Conservation (phyloP, 345 rosid genomes). For the Geranium brycei region DNA sequence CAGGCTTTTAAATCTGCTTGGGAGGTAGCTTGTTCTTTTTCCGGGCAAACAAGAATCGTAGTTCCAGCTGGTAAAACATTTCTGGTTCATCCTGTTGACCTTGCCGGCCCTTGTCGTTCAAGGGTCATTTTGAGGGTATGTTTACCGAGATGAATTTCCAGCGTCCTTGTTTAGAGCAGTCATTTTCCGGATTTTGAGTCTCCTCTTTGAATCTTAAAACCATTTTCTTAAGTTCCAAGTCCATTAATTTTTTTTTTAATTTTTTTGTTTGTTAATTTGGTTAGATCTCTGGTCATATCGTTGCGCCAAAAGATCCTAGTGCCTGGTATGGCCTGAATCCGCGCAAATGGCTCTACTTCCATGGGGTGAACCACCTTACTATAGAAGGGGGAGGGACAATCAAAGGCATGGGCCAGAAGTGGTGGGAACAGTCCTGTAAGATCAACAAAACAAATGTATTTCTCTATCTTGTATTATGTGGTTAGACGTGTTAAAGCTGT, state of each 20-base stretch:
- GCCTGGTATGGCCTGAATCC: constrained; percentile 60
- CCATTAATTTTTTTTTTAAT: not conserved
- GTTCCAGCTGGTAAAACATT: constrained; percentile 42
- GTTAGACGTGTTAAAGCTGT: constrained; percentile 1
- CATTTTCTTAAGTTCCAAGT: not conserved
- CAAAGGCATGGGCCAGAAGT: constrained; percentile 68
- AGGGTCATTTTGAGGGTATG: constrained; percentile 57
- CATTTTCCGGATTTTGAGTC: not conserved
- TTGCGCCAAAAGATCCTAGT: constrained; percentile 68
- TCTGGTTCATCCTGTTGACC: constrained; percentile 49
- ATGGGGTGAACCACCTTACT: constrained; percentile 54
- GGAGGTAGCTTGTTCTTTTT: constrained; percentile 60
- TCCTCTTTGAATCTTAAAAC: not conserved
- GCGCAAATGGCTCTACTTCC: constrained; percentile 72
- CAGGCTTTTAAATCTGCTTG: constrained; percentile 65
- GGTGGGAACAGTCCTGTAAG: constrained; percentile 91
- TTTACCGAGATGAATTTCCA: not conserved
- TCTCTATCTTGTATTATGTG: constrained; percentile 9
- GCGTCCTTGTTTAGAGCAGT: not conserved
- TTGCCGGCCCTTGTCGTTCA: constrained; percentile 72
- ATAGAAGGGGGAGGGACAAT: constrained; percentile 68
- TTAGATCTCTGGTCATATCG: constrained; percentile 61
- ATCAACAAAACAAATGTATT: constrained; percentile 36
- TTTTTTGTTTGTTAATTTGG: constrained; percentile 5
- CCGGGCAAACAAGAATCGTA: constrained; percentile 31